A percentile compares a stretch with the other conserved stretches of the same genome.
Conservation (phyloP, 768 basidiomycete genomes). For the Lanmaoa pseudosensibilis region DNA sequence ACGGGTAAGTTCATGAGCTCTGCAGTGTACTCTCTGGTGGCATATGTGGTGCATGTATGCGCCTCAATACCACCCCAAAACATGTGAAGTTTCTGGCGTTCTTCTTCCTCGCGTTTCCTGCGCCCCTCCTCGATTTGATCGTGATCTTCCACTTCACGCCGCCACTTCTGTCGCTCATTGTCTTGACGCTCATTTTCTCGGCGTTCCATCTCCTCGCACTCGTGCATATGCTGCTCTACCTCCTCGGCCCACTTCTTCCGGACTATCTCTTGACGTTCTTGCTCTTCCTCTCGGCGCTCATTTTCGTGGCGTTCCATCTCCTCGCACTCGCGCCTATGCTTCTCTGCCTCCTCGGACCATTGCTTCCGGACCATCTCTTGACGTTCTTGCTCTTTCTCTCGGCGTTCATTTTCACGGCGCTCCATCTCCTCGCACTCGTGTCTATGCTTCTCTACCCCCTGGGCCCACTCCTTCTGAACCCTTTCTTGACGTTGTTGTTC, state of each 20-base stretch:
- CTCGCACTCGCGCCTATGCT: conserved; percentile 6
- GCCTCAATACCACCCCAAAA: conserved; percentile 20
- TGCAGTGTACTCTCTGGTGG: conserved; percentile 30
- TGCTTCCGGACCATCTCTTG: background rate
- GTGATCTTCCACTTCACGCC: conserved; percentile 21
- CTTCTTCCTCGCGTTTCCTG: conserved; percentile 22
- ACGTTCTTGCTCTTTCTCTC: conserved; percentile 15
- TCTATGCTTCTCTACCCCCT: conserved; percentile 1
- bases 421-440: conserved; percentile 11
- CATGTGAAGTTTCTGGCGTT: conserved; percentile 30
- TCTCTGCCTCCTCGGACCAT: conserved; percentile 7
- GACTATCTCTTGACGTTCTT: conserved; percentile 5
- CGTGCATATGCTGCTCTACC: background rate
- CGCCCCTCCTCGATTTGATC: conserved; percentile 15
- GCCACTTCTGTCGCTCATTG: conserved; percentile 15
- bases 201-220: conserved; percentile 13
- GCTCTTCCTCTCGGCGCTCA: background rate
- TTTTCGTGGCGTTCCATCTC: conserved; percentile 14
- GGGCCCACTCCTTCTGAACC: conserved; percentile 5
- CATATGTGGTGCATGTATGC: conserved; percentile 27
- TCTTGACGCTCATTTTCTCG: conserved; percentile 9
- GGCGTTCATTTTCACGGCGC: conserved; percentile 9
- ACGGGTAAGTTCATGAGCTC: conserved; percentile 28
- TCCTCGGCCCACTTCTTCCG: conserved; percentile 8
- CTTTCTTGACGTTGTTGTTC: conserved; percentile 10